phyloP scores from a whole-genome alignment of 2,329 filamentous ascomycete species.

The Microascus cirrosus region DNA sequence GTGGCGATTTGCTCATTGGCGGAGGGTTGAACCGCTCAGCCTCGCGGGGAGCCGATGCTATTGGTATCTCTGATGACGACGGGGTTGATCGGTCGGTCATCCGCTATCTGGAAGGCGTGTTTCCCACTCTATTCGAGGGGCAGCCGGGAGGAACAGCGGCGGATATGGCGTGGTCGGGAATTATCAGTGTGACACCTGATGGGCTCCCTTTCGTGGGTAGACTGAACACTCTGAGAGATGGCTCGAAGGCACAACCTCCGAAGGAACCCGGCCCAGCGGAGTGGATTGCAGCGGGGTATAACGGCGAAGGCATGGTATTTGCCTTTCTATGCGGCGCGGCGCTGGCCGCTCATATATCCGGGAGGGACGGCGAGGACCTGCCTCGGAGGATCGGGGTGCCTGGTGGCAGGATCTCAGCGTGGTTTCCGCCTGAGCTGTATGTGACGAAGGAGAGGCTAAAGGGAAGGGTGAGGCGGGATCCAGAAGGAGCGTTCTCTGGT shows the following conservation, averaged over 20 bases:
- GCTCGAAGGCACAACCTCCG: not conserved
- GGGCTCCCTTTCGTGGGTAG: constrained; percentile 36
- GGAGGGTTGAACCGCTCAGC: constrained; percentile 35
- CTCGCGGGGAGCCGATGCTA: constrained; percentile 27
- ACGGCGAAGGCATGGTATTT: constrained; percentile 41
- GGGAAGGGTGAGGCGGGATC: constrained; percentile 19
- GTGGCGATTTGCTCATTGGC: constrained; percentile 40
- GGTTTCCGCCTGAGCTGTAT: constrained; percentile 26
- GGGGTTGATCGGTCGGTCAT: constrained; percentile 23
- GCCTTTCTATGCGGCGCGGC: constrained; percentile 40
- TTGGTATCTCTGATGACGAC: constrained; percentile 36
- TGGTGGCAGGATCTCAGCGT: constrained; percentile 20
- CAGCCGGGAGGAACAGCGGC: constrained; percentile 21
- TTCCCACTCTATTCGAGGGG: constrained; percentile 28
- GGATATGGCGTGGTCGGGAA: constrained; percentile 36
- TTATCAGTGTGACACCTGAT: constrained; percentile 36
- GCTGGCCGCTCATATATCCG: constrained; percentile 31
- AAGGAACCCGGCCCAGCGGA: constrained; percentile 20
- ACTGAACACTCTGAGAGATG: constrained; percentile 16
- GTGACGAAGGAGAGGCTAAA: constrained; percentile 5
- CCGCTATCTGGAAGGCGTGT: constrained; percentile 26
- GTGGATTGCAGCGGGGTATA: constrained; percentile 41
- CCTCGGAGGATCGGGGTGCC: constrained; percentile 20
- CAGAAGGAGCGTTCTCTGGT: constrained; percentile 20
- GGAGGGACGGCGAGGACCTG: constrained; percentile 19